These are phyloP conservation scores for Rossbeevera mucosa DNA, from an alignment of 768 basidiomycete species.

Conservation along the genomic window DNA sequence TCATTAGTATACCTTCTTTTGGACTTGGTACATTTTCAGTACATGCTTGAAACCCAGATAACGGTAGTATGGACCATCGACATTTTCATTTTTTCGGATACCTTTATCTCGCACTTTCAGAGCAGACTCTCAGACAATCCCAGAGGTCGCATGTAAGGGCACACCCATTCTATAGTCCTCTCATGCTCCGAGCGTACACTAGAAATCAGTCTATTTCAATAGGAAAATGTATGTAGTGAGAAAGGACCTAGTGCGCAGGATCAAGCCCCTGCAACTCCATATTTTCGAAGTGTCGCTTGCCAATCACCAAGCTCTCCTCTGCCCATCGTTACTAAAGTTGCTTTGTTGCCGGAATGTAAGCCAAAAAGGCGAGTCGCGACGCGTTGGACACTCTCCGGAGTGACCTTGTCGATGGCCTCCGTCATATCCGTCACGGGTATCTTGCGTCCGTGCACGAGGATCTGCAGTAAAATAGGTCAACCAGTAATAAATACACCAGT, in stretches of 20 bases:
- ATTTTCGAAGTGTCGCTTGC: constrained; percentile 58
- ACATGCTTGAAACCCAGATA: not conserved
- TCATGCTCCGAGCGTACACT: not conserved
- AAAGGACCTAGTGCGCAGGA: not conserved
- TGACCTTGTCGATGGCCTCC: constrained; percentile 74
- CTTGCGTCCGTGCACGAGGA: constrained; percentile 83
- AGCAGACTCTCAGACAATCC: not conserved
- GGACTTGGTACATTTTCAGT: not conserved
- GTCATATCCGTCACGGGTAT: constrained; percentile 90
- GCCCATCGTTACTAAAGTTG: constrained; percentile 83
- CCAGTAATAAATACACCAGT: not conserved
- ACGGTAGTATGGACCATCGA: not conserved
- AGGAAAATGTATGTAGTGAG: not conserved
- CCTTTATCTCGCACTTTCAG: not conserved
- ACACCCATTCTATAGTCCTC: not conserved
- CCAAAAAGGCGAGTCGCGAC: constrained; percentile 78
- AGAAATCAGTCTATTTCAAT: not conserved
- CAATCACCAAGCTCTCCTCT: constrained; percentile 71
- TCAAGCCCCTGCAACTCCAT: constrained; percentile 49
- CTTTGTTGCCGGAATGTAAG: constrained; percentile 52
- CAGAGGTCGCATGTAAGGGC: not conserved
- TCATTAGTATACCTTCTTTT: not conserved
- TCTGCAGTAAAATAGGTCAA: constrained; percentile 35
- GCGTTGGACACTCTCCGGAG: constrained; percentile 61
- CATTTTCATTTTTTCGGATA: not conserved